Evolutionary conservation across 1,139 yeast genomes (phyloP).

Genomic region (Candida sojae): DNA sequence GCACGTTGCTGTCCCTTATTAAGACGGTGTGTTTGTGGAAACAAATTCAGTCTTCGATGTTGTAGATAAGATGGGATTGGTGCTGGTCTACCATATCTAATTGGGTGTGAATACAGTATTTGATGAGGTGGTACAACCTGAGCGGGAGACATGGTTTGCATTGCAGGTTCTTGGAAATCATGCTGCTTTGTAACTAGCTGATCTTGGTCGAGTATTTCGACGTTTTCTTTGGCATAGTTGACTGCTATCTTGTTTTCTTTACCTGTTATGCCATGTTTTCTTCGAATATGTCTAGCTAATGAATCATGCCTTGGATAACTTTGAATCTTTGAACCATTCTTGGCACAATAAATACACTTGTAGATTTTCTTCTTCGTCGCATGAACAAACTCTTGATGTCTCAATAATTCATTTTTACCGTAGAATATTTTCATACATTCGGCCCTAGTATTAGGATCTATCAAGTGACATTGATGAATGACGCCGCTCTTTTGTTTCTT

Average conservation of each 20-base stretch:
- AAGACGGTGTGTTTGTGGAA: background rate
- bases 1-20: slow-evolving; percentile 1
- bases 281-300: slow-evolving; percentile 46
- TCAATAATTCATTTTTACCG: slow-evolving; percentile 45
- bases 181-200: slow-evolving; percentile 9
- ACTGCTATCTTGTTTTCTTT: slow-evolving; percentile 50
- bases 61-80: background rate
- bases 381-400: slow-evolving; percentile 53
- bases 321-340: slow-evolving; percentile 38
- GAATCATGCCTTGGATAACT: slow-evolving; percentile 51
- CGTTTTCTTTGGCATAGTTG: slow-evolving; percentile 49
- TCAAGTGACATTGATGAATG: slow-evolving; percentile 46
- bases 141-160: background rate
- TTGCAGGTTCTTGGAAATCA: slow-evolving; percentile 8
- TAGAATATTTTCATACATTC: slow-evolving; percentile 46
- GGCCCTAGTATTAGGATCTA: slow-evolving; percentile 32
- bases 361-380: slow-evolving; percentile 48
- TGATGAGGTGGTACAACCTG: slow-evolving; percentile 1
- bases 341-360: slow-evolving; percentile 45
- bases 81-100: slow-evolving; percentile 7
- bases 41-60: slow-evolving; percentile 1
- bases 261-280: slow-evolving; percentile 50
- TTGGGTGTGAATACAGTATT: slow-evolving; percentile 2
- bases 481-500: slow-evolving; percentile 28
- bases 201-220: slow-evolving; percentile 33